Conservation (phyloP, 345 rosid species). For the Euphorbia peplus region DNA sequence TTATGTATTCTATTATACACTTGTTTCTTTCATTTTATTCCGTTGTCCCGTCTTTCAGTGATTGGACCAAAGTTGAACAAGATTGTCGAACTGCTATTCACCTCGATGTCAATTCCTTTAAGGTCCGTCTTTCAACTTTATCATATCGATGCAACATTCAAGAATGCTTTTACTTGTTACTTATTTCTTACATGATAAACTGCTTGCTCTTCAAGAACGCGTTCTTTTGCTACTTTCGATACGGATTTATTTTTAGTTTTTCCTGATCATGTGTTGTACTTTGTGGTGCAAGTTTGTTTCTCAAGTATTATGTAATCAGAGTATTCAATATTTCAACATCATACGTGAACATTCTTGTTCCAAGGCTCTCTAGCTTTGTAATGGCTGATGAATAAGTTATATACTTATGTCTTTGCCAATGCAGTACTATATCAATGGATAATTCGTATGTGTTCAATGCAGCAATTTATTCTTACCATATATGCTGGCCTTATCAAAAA, state of each 20-base stretch:
- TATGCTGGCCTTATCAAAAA: neutral
- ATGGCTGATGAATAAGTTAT: neutral
- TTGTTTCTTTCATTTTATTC: neutral
- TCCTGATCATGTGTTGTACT: neutral
- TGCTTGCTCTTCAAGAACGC: no score
- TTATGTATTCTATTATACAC: neutral
- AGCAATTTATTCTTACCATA: neutral
- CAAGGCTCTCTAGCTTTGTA: neutral
- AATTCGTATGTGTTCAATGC: neutral
- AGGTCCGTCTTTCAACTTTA: slow-evolving; percentile 34
- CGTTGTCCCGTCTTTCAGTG: slow-evolving; percentile 36
- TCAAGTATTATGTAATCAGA: neutral
- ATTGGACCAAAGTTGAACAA: slow-evolving; percentile 79
- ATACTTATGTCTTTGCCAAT: no score
- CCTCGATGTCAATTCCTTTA: slow-evolving; percentile 62
- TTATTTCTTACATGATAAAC: no score
- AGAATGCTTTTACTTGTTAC: no score
- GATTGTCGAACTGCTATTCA: slow-evolving; percentile 77
- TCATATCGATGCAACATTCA: neutral
- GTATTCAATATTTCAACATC: neutral
- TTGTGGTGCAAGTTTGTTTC: neutral
- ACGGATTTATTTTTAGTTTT: neutral
- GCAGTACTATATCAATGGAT: neutral
- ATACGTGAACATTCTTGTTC: neutral
- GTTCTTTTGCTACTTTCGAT: neutral